phyloP scores from a whole-genome alignment of 257 asterid species.

The Eucommia ulmoides region DNA sequence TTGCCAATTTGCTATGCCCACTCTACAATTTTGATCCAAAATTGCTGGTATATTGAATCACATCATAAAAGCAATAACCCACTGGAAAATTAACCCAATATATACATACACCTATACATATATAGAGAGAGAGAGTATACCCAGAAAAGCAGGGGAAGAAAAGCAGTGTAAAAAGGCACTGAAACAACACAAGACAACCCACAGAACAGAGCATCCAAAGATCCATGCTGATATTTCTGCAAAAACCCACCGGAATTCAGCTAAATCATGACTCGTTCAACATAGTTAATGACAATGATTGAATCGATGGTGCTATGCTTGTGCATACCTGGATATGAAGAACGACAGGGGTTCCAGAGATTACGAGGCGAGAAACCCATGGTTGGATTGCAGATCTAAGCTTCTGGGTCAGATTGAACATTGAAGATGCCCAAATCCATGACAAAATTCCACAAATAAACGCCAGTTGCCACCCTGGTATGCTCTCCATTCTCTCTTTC shows the following conservation, averaged over 20 bases:
- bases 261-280: too few relatives aligned
- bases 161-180: slow-evolving; percentile 93
- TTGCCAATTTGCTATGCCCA: slow-evolving; percentile 88
- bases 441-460: slow-evolving; percentile 49
- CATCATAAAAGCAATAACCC: not conserved
- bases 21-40: slow-evolving; percentile 35
- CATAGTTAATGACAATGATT: too few relatives aligned
- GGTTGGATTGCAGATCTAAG: slow-evolving; percentile 72
- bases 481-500: slow-evolving; percentile 38
- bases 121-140: slow-evolving; percentile 23
- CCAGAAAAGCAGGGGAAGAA: slow-evolving; percentile 96
- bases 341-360: slow-evolving; percentile 45
- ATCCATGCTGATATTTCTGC: slow-evolving; percentile 58
- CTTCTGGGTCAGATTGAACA: slow-evolving; percentile 45
- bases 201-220: slow-evolving; percentile 73
- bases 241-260: slow-evolving; percentile 13
- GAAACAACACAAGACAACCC: slow-evolving; percentile 79
- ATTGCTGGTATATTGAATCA: not conserved
- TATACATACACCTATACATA: too few relatives aligned
- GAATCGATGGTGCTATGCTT: too few relatives aligned
- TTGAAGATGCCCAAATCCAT: slow-evolving; percentile 64
- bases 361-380: slow-evolving; percentile 50
- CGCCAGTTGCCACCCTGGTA: slow-evolving; percentile 39
- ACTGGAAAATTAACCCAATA: not conserved
- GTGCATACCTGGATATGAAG: slow-evolving; percentile 83